Conservation (phyloP, 257 asterid species). For the Solanum sejunctum region DNA sequence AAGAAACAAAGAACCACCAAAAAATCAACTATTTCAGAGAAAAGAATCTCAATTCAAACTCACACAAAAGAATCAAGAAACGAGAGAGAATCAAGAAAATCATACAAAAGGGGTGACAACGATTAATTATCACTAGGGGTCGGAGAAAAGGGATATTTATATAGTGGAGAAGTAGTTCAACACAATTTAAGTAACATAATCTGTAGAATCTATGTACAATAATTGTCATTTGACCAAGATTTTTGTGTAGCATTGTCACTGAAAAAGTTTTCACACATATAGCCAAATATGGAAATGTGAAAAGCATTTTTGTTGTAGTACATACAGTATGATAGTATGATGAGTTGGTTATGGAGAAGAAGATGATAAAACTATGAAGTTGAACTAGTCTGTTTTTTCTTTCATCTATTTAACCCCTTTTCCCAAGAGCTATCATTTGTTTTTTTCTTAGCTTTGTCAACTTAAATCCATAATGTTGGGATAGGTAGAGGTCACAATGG, state of each 20-base stretch:
- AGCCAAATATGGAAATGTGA: background rate
- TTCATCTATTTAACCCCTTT: too few relatives aligned
- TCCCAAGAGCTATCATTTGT: too few relatives aligned
- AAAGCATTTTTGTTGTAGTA: background rate
- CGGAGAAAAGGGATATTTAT: background rate
- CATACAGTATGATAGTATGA: too few relatives aligned
- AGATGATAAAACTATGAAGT: too few relatives aligned
- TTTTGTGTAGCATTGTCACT: background rate
- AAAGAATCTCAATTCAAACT: background rate
- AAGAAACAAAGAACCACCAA: background rate
- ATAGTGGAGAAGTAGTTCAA: background rate
- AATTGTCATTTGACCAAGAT: background rate
- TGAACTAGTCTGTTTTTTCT: too few relatives aligned
- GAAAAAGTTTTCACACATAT: background rate
- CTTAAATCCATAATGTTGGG: too few relatives aligned
- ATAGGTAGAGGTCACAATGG: too few relatives aligned
- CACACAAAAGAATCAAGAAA: background rate
- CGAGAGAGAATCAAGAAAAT: background rate
- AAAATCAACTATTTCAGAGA: background rate
- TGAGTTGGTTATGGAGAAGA: too few relatives aligned
- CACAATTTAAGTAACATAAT: background rate
- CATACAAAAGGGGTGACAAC: conserved; percentile 1
- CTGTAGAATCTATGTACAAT: background rate
- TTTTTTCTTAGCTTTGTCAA: too few relatives aligned
- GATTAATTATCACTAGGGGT: background rate